Conservation (phyloP, 2,329 filamentous ascomycete genomes). For the Diplocarpon rosae region DNA sequence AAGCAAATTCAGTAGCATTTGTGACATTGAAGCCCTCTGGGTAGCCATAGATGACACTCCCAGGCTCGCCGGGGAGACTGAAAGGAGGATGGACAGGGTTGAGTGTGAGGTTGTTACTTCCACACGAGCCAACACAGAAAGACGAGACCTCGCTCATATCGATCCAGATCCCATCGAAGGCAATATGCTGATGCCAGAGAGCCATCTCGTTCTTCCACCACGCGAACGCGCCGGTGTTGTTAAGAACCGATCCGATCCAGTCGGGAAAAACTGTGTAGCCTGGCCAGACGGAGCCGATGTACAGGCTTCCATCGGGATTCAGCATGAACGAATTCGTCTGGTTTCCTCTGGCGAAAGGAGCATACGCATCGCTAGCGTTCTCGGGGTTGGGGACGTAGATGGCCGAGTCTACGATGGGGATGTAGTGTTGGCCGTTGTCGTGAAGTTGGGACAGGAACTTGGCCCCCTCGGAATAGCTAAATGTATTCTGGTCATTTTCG, state of each 20-base stretch:
- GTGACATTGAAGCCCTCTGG: conserved; percentile 61
- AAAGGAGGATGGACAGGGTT: conserved; percentile 62
- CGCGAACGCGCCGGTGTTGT: conserved; percentile 48
- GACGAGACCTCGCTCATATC: conserved; percentile 49
- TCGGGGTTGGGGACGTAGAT: conserved; percentile 60
- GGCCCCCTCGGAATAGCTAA: conserved; percentile 44
- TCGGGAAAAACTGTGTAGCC: conserved; percentile 61
- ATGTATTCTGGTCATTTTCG: conserved; percentile 48
- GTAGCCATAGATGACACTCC: conserved; percentile 47
- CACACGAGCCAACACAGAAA: conserved; percentile 64
- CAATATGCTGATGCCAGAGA: conserved; percentile 41
- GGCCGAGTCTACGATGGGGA: conserved; percentile 60
- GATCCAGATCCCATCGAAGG: conserved; percentile 45
- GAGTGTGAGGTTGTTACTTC: conserved; percentile 48
- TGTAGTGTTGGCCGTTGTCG: conserved; percentile 48
- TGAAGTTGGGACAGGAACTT: conserved; percentile 53
- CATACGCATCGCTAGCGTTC: conserved; percentile 55
- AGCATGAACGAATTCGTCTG: conserved; percentile 43
- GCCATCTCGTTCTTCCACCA: conserved; percentile 59
- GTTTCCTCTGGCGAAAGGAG: conserved; percentile 50
- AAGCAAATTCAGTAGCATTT: conserved; percentile 55
- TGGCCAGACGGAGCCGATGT: conserved; percentile 61
- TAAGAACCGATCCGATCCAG: conserved; percentile 51
- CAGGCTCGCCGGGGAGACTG: conserved; percentile 51
- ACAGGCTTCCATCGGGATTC: conserved; percentile 44